These are phyloP conservation scores for Chaetomium tenue DNA, from an alignment of 495 filamentous ascomycete genomes.

Conservation along the genomic window DNA sequence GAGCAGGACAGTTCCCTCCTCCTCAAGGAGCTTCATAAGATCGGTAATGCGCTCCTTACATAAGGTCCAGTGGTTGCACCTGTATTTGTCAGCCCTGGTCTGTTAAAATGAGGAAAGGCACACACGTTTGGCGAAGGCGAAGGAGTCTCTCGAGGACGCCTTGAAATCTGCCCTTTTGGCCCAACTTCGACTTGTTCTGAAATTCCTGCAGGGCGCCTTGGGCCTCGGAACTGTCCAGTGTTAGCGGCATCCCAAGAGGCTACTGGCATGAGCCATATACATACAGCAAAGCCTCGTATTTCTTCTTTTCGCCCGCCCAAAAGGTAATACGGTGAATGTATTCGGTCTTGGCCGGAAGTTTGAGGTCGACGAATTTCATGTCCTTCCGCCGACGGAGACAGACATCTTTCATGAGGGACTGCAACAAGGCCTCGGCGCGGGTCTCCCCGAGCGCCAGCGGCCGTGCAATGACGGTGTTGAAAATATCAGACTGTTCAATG, in stretches of 20 bases:
- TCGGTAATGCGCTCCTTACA: slow-evolving; percentile 71
- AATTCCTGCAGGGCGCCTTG: slow-evolving; percentile 66
- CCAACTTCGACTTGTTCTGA: slow-evolving; percentile 43
- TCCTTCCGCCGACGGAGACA: slow-evolving; percentile 84
- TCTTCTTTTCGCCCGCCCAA: slow-evolving; percentile 68
- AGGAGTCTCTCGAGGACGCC: slow-evolving; percentile 76
- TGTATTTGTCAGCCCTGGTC: slow-evolving; percentile 18
- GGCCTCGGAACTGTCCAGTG: slow-evolving; percentile 61
- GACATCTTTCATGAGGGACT: slow-evolving; percentile 76
- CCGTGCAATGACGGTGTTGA: slow-evolving; percentile 70
- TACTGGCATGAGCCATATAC: slow-evolving; percentile 12
- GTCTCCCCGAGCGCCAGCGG: slow-evolving; percentile 60
- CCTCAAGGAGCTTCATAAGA: slow-evolving; percentile 64
- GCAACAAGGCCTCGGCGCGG: slow-evolving; percentile 60
- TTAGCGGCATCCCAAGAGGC: slow-evolving; percentile 10
- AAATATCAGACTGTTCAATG: slow-evolving; percentile 69
- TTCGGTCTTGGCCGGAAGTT: slow-evolving; percentile 73
- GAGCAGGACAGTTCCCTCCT: slow-evolving; percentile 63
- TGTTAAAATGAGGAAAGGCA: not conserved
- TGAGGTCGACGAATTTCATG: slow-evolving; percentile 85
- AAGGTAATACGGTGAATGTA: slow-evolving; percentile 79
- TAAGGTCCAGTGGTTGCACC: slow-evolving; percentile 80
- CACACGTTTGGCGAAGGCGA: slow-evolving; percentile 70
- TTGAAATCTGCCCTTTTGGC: slow-evolving; percentile 51
- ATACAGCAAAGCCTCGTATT: slow-evolving; percentile 72